Evolutionary conservation across 1,284 basidiomycete genomes (phyloP).

Genomic region (Chalciporus sp.): DNA sequence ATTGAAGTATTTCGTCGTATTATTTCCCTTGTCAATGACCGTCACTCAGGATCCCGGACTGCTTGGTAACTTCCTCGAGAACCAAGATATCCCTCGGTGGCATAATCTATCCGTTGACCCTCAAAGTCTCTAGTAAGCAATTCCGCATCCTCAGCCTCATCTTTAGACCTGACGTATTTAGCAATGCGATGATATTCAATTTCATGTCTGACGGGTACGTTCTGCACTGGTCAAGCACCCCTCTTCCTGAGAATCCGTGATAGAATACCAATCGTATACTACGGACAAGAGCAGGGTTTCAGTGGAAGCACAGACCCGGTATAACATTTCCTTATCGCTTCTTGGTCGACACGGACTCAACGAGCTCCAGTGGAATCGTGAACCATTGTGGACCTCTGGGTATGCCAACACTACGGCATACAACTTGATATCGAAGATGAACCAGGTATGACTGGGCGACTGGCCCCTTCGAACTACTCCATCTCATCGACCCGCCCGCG

Average conservation of each 20-base stretch:
- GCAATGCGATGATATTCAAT: constrained; percentile 67
- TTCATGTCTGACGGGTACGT: constrained; percentile 64
- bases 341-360: neutral
- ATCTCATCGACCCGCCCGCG: constrained; percentile 1
- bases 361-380: constrained; percentile 62
- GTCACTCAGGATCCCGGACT: constrained; percentile 53
- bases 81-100: constrained; percentile 81
- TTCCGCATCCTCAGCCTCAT: neutral
- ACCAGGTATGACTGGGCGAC: constrained; percentile 44
- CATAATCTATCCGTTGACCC: constrained; percentile 63
- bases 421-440: constrained; percentile 63
- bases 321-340: constrained; percentile 21
- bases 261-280: constrained; percentile 78
- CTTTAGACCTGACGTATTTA: constrained; percentile 26
- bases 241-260: constrained; percentile 31
- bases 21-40: constrained; percentile 46
- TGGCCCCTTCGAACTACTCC: neutral
- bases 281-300: constrained; percentile 76
- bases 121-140: constrained; percentile 58
- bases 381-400: constrained; percentile 75
- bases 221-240: constrained; percentile 5
- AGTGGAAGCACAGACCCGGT: constrained; percentile 64
- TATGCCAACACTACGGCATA: constrained; percentile 66
- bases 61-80: constrained; percentile 83
- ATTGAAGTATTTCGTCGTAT: constrained; percentile 53